Conservation (phyloP, 2,329 filamentous ascomycete species). For the Dendrostoma leiphaemia region DNA sequence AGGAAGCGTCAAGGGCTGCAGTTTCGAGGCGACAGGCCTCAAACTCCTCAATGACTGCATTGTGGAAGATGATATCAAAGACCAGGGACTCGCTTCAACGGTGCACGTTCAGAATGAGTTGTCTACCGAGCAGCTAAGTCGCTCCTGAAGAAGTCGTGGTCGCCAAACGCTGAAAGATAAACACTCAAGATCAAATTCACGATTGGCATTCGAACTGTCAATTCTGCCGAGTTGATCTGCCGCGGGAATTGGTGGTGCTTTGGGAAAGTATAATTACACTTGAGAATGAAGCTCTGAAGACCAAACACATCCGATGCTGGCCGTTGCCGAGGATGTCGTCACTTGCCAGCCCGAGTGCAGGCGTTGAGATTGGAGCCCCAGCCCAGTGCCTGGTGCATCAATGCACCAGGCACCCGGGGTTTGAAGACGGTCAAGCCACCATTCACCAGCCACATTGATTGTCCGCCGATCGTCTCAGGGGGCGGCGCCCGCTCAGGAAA, state of each 20-base stretch:
- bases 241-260: no score
- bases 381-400: not conserved
- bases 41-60: constrained; percentile 58
- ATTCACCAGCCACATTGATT: not conserved
- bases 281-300: no score
- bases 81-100: not conserved
- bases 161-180: no score
- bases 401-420: no score
- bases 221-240: no score
- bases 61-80: not conserved
- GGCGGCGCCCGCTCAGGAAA: not conserved
- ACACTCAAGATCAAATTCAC: no score
- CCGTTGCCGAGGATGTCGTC: constrained; percentile 7
- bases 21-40: constrained; percentile 59
- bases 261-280: no score
- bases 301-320: not conserved
- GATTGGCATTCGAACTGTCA: no score
- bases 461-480: not conserved
- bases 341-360: not conserved
- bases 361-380: not conserved
- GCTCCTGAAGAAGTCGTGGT: no score
- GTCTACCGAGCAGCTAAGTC: no score
- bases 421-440: not conserved
- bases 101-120: no score
- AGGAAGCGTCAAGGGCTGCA: constrained; percentile 57